Base-by-base conservation (phyloP, 1,284 basidiomycete species). In the Apiotrichum porosum region DNA sequence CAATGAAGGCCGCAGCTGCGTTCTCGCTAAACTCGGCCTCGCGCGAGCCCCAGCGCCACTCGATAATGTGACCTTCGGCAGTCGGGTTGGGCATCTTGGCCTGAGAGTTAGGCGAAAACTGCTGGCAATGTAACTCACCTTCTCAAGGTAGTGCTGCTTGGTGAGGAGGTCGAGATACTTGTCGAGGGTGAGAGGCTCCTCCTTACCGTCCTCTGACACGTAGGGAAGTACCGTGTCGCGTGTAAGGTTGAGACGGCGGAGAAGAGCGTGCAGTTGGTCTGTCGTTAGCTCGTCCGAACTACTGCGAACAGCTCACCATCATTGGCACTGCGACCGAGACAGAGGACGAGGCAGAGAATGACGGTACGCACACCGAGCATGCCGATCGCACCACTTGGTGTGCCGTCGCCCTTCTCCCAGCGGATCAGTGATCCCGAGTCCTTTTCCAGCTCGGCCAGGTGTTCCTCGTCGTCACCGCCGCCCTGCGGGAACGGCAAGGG, bases 11-110 rank as follows among this genome's bases (percentile, higher is more conserved):
- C 3, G 59, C 63, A 5, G 68, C 70, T 14, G 65, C 68, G 22
- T 59, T 51, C 42, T 72, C 70, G 12, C 61, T 61, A 34, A 72
- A 69, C 54, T 74, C 72, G 6, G 61, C 62, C 43, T 73, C 69
- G 33, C 70, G 57, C 38, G 59, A 54, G 15, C 72, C 72, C 72
- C 71, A 74, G 33, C 61, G 60, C 66, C 66, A 68, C 42, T 71
- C 66, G 37, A 55, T 51, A 3, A 42, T 45, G 15, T 54, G 32
- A 3, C 36, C 43, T 10, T 35, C 52, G 13, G 19, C 30, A n/a
- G 32, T 33, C 37, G 42, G 40, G 23, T 39, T 24, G 17, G 28
- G 42, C 26, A 37, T 34, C 37, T 41, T 52, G 39, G 22, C n/a
- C 49, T 54, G 38, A 13, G 17, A 19, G 24, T 42, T 31, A 42